Base-by-base conservation (phyloP, 108 stramenopile species). In the Nitzschia inconspicua region DNA sequence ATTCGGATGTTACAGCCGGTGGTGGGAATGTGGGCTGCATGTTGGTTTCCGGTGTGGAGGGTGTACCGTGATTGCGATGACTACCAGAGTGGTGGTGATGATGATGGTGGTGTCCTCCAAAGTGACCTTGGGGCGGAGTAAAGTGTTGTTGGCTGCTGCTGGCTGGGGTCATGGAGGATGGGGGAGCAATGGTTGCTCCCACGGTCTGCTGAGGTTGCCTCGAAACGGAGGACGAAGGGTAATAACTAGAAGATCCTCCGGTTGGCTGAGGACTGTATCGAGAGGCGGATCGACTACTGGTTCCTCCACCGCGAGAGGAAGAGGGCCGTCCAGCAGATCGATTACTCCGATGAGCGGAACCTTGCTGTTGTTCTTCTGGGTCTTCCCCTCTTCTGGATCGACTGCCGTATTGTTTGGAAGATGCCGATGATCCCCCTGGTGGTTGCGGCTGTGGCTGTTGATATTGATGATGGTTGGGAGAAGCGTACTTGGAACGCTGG, bases 1-100 rank as follows among this genome's bases (percentile, higher is more conserved):
- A 69, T 28, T 81, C 79, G n/a, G 68, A 47, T 8, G 79, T 75
- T 3, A 81, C 79, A 1, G 79, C 75, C n/a, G 79, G 67, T 14
- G 79, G 79, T 27, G 79, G 79, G 47, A 60, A 81, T 2, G 67
- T 65, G 0, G 78, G 78, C 31, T 79, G 78, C 3, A 65, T 23
- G 19, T 70, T 66, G 37, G 67, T 57, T 18, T 54, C 48, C 8
- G 75, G 75, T 26, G 75, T 76, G 26, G 55, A 41, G 18, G 56
- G 44, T 5, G 49, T 47, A 14, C 40, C 66, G 28, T 74, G 66
- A 16, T 34, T 31, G 51, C 46, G n/a, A n/a, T n/a, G n/a, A n/a
- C n/a, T n/a, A n/a, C n/a, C 8, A 16, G 18, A 16, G 57, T 14
- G 40, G 42, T 25, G 14, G 40, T 25, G 27, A 28, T 32, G 34